Conservation (phyloP, 2,329 filamentous ascomycete species). For the Trichoderma sp. region DNA sequence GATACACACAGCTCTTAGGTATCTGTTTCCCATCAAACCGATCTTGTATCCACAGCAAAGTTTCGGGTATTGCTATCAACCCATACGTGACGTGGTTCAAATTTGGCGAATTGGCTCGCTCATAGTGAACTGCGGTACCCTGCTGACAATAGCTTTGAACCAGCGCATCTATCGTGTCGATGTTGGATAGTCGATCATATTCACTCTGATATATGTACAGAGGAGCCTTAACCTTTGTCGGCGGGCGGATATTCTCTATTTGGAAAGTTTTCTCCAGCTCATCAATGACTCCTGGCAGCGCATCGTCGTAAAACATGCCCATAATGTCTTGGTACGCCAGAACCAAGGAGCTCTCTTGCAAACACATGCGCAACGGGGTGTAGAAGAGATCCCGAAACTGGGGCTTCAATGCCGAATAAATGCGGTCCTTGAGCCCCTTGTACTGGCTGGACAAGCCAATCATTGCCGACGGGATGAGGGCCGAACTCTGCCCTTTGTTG, state of each 20-base stretch:
- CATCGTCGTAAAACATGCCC: slow-evolving; percentile 46
- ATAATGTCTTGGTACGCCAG: slow-evolving; percentile 44
- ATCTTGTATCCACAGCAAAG: slow-evolving; percentile 29
- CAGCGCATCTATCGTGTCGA: slow-evolving; percentile 49
- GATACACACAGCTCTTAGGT: not conserved
- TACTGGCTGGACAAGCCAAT: slow-evolving; percentile 33
- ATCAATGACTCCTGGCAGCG: slow-evolving; percentile 33
- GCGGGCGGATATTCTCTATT: slow-evolving; percentile 37
- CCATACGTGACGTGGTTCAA: slow-evolving; percentile 40
- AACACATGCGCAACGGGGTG: slow-evolving; percentile 35
- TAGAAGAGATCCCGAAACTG: slow-evolving; percentile 37
- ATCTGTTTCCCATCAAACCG: slow-evolving; percentile 23
- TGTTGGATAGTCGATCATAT: slow-evolving; percentile 48
- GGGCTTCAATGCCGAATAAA: slow-evolving; percentile 32
- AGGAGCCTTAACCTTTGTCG: slow-evolving; percentile 51
- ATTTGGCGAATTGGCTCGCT: slow-evolving; percentile 47
- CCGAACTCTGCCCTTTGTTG: slow-evolving; percentile 31
- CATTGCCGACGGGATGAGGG: slow-evolving; percentile 34
- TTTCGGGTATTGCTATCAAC: slow-evolving; percentile 27
- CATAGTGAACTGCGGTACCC: slow-evolving; percentile 49
- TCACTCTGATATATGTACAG: slow-evolving; percentile 56
- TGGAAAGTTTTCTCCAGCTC: slow-evolving; percentile 33
- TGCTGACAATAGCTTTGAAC: slow-evolving; percentile 47
- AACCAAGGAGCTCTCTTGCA: slow-evolving; percentile 32
- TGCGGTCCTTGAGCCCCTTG: slow-evolving; percentile 22